Evolutionary conservation across 2,329 filamentous ascomycete species (phyloP), one percentile per base, ranked within the genome.

Genomic region (Endocalyx cinctus): DNA sequence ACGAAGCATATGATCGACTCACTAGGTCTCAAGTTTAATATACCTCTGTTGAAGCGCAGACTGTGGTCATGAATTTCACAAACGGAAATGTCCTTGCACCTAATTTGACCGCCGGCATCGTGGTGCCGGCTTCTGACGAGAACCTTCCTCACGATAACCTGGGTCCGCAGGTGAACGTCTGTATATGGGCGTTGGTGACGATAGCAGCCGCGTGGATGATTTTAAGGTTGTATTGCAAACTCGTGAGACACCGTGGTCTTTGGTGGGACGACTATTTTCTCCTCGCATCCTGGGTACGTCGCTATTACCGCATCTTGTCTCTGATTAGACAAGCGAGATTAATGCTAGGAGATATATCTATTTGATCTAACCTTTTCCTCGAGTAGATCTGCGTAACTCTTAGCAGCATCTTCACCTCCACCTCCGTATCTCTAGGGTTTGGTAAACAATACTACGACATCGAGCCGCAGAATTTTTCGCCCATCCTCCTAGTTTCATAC

Each of bases 261-360:
- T 56, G 54, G 52, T 53, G 51, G 49, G 55, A 58, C 34, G 56
- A 59, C 32, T 44, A 50, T 31, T 35, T 57, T 16, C 45, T 59
- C 15, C 35, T 51, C 8, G 37, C 31, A 1, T 45, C 56, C 2
- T 59, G 50, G 53, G 50, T 50, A 39, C 10, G 36, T 33, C 36
- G 31, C 23, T 27, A 13, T 26, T 12, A 18, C 13, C 23, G 18
- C 10, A 4, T 4, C 13, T 6, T 6, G 17, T 29, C 12, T 14
- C 20, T 20, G 14, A n/a, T 5, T 30, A 12, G 12, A 30, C 22
- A 17, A n/a, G n/a, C n/a, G n/a, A n/a, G n/a, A n/a, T n/a, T n/a
- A n/a, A n/a, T n/a, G n/a, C n/a, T n/a, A n/a, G n/a, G 15, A 30
- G 10, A 29, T 12, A 34, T 32, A 17, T 16, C 16, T 16, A 13